phyloP scores from a whole-genome alignment of 805 yeast species.

The Zygotorulaspora danielsina region DNA sequence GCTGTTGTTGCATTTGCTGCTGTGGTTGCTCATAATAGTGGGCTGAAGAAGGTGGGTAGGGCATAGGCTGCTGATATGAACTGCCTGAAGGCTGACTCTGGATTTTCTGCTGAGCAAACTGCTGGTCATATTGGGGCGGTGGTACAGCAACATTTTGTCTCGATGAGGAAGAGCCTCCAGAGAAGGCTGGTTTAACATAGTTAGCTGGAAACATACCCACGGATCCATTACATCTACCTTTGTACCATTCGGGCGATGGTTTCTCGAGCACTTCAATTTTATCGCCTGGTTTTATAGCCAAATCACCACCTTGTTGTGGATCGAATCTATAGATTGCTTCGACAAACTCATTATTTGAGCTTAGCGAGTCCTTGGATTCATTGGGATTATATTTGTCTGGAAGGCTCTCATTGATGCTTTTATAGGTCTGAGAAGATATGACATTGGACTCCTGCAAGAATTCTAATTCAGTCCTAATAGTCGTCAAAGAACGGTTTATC shows the following conservation, averaged over 20 bases:
- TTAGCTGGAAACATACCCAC: conserved; percentile 89
- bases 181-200: conserved; percentile 52
- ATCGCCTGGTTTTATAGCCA: conserved; percentile 61
- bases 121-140: conserved; percentile 27
- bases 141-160: conserved; percentile 21
- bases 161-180: conserved; percentile 15
- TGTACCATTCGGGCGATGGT: conserved; percentile 87
- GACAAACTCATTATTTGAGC: conserved; percentile 37
- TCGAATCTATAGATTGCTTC: conserved; percentile 73
- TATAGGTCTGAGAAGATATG: conserved; percentile 51
- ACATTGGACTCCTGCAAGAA: conserved; percentile 73
- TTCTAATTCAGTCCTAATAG: conserved; percentile 73
- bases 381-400: conserved; percentile 52
- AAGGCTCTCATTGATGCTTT: conserved; percentile 46
- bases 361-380: conserved; percentile 11
- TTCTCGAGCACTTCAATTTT: conserved; percentile 66
- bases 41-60: conserved; percentile 50
- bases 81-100: conserved; percentile 33
- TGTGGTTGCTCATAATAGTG: conserved; percentile 43
- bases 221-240: conserved; percentile 56
- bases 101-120: conserved; percentile 15
- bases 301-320: conserved; percentile 74
- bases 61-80: conserved; percentile 33
- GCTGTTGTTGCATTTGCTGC: conserved; percentile 34
- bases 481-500: conserved; percentile 74